Conservation (phyloP, 2,329 filamentous ascomycete species). For the Didymella pinodella region DNA sequence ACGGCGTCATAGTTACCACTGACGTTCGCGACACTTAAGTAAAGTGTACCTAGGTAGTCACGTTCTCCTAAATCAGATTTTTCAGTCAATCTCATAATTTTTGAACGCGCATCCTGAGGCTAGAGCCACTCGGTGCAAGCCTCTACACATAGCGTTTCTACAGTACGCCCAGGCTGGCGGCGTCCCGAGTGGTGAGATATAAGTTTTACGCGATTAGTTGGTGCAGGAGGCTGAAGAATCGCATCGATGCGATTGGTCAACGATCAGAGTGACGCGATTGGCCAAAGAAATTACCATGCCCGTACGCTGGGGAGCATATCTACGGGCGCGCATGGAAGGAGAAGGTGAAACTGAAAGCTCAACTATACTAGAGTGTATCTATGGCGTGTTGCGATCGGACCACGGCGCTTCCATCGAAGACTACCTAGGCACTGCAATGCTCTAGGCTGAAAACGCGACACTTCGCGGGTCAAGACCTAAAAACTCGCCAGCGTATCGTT, state of each 20-base stretch:
- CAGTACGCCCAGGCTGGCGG: no score
- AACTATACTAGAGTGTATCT: no score
- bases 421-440: neutral
- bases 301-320: neutral
- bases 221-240: neutral
- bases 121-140: neutral
- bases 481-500: slow-evolving; percentile 5
- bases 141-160: neutral
- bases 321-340: neutral
- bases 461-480: neutral
- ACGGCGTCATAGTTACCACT: neutral
- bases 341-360: no score
- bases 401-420: neutral
- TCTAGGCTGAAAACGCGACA: neutral
- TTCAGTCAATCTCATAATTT: neutral
- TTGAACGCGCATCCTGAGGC: neutral
- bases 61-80: neutral
- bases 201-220: neutral
- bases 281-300: neutral
- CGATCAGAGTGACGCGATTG: slow-evolving; percentile 2
- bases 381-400: neutral
- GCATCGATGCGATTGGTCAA: slow-evolving; percentile 11
- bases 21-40: neutral
- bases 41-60: neutral
- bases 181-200: no score